Evolutionary conservation across 768 basidiomycete genomes (phyloP).

Genomic region (Tephrocybe rancida): DNA sequence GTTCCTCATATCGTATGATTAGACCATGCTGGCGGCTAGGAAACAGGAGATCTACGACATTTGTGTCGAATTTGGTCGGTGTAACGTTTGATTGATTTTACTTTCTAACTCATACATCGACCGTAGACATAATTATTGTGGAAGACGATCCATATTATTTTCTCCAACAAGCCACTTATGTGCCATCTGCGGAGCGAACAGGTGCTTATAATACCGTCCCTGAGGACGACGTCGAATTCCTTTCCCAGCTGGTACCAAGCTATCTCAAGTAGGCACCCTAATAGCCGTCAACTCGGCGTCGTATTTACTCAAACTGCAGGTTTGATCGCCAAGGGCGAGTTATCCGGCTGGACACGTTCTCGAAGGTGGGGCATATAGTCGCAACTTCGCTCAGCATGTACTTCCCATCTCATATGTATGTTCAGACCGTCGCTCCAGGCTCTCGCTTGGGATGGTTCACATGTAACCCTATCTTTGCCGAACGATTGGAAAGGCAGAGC

Average conservation of each 20-base stretch:
- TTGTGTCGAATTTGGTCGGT: conserved; percentile 74
- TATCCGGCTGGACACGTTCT: conserved; percentile 80
- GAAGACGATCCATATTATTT: conserved; percentile 88
- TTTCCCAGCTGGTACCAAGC: conserved; percentile 60
- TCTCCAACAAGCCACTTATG: conserved; percentile 63
- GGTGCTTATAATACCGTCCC: conserved; percentile 1
- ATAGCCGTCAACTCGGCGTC: not conserved
- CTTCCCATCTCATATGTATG: not conserved
- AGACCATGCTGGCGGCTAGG: conserved; percentile 63
- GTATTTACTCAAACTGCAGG: conserved; percentile 25
- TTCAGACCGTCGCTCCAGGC: conserved; percentile 77
- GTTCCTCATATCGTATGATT: not conserved
- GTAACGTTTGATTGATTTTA: not conserved
- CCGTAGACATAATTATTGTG: conserved; percentile 71
- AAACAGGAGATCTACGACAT: conserved; percentile 84
- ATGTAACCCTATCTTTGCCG: conserved; percentile 73
- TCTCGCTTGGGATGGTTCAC: conserved; percentile 82
- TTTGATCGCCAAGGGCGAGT: conserved; percentile 83
- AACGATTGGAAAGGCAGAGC: conserved; percentile 67
- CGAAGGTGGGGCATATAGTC: conserved; percentile 56
- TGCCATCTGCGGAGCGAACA: conserved; percentile 40
- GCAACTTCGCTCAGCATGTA: not conserved
- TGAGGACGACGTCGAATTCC: conserved; percentile 46
- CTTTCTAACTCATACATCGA: not conserved
- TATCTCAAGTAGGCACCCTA: conserved; percentile 48